Base-by-base conservation (phyloP, 805 yeast species). In the Spencermartinsiella europaea region DNA sequence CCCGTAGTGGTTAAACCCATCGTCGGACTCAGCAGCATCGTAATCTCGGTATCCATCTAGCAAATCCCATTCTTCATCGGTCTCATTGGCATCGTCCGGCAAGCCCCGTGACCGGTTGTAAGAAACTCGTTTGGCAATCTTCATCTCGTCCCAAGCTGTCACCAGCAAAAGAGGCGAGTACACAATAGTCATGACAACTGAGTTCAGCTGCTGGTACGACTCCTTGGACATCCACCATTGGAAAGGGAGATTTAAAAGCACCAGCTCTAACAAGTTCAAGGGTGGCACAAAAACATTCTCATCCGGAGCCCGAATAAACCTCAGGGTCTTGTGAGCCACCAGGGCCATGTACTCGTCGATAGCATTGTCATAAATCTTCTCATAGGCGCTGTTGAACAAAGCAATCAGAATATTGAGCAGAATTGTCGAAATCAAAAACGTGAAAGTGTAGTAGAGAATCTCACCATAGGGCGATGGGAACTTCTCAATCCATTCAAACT, bases 231-330 rank as follows among this genome's bases (percentile, higher is more conserved):
- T 49, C 63, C 69, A 63, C 63, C 69, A 70, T 38, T 60, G 61
- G 44, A 71, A 57, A 45, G 73, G 73, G 14, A 75, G 17, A 22
- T 79, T 80, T 22, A 74, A 60, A 3, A 80, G 55, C 5, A 77
- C 40, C 1, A 82, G 41, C 63, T 88, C 96, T 45, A 88, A 65
- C 54, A 88, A 62, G 62, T 88, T 88, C 53, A 86, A 73, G 3
- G 96, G 96, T 3, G 96, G 91, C 21, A 86, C 89, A 61, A 79
- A 88, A 35, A 87, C 84, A 59, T 84, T 80, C 48, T 80, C 82
- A 67, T 88, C 96, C 0, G 96, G 96, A 0, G 95, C 95, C 56
- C 96, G 74, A 44, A 87, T 80, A 61, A 84, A 88, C 51, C 90
- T 74, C 55, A 88, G 72, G 0, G 95, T 86, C 70, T 88, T 86